Percentiles rank a stretch among this genome's conserved stretches.
phyloP scores from a whole-genome alignment of 1,139 yeast genomes.

The Petasospora fabianii region DNA sequence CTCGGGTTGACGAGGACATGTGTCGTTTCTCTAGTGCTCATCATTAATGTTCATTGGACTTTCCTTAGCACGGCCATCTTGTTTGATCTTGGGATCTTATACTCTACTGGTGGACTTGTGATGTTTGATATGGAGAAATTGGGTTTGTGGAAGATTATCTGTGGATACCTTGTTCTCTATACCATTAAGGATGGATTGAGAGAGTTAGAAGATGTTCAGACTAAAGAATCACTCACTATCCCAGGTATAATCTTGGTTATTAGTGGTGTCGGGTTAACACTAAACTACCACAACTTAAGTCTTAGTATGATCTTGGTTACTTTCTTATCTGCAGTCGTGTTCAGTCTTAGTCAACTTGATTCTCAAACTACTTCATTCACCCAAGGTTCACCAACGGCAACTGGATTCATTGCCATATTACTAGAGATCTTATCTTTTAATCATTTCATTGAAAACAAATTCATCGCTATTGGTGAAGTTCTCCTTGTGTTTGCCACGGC shows the following conservation, averaged over 20 bases:
- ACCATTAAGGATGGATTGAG: slow-evolving; percentile 17
- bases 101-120: background rate
- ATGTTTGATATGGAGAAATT: background rate
- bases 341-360: slow-evolving; percentile 18
- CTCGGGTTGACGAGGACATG: slow-evolving; percentile 25
- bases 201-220: slow-evolving; percentile 13
- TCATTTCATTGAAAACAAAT: slow-evolving; percentile 12
- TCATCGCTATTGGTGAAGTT: slow-evolving; percentile 18
- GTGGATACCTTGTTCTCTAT: slow-evolving; percentile 15
- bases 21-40: slow-evolving; percentile 18
- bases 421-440: slow-evolving; percentile 33
- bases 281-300: slow-evolving; percentile 28
- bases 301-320: slow-evolving; percentile 25
- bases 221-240: slow-evolving; percentile 9
- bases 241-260: slow-evolving; percentile 26
- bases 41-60: slow-evolving; percentile 14
- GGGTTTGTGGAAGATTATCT: background rate
- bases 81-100: slow-evolving; percentile 14
- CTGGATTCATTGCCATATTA: slow-evolving; percentile 31
- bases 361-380: slow-evolving; percentile 9
- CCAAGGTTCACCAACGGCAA: slow-evolving; percentile 25
- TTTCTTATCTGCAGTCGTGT: slow-evolving; percentile 23
- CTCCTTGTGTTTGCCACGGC: slow-evolving; percentile 11
- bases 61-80: slow-evolving; percentile 8
- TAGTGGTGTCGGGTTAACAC: slow-evolving; percentile 26